Evolutionary conservation across 1,284 basidiomycete genomes (phyloP).

Genomic region (Ustilago cynodontis): DNA sequence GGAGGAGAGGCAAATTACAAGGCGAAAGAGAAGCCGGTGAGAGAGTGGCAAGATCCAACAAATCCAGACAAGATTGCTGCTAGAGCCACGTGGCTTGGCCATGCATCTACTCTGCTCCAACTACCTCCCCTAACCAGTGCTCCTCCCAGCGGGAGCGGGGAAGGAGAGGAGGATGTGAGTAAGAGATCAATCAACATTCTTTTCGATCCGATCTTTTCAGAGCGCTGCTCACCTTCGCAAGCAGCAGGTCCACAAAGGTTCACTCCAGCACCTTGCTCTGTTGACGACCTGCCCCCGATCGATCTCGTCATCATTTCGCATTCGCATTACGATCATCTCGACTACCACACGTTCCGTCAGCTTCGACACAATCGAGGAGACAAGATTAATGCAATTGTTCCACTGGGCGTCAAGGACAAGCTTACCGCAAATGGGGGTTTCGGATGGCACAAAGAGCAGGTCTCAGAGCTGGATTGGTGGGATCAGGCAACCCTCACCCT

Average conservation of each 20-base stretch:
- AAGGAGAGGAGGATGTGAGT: neutral
- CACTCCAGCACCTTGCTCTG: slow-evolving; percentile 56
- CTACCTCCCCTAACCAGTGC: slow-evolving; percentile 41
- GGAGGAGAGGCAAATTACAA: slow-evolving; percentile 17
- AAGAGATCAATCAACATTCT: slow-evolving; percentile 52
- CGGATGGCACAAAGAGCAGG: slow-evolving; percentile 45
- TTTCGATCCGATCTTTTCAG: slow-evolving; percentile 66
- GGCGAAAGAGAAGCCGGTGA: slow-evolving; percentile 16
- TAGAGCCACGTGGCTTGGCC: slow-evolving; percentile 65
- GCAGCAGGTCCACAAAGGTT: slow-evolving; percentile 59
- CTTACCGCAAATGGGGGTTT: slow-evolving; percentile 36
- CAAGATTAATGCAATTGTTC: slow-evolving; percentile 58
- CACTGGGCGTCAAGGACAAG: slow-evolving; percentile 62
- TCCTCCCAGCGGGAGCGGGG: neutral
- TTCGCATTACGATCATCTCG: slow-evolving; percentile 69
- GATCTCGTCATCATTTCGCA: slow-evolving; percentile 66
- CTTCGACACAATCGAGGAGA: slow-evolving; percentile 20
- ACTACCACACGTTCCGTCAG: slow-evolving; percentile 56
- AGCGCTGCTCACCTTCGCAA: slow-evolving; percentile 65
- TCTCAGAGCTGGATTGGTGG: slow-evolving; percentile 68
- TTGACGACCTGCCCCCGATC: slow-evolving; percentile 58
- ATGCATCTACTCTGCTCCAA: slow-evolving; percentile 62
- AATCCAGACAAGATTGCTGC: slow-evolving; percentile 15
- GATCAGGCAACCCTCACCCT: slow-evolving; percentile 41
- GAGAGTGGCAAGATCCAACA: slow-evolving; percentile 37